Base-by-base conservation (phyloP, 2,329 filamentous ascomycete genomes). In the Aspergillus aculeatinus region DNA sequence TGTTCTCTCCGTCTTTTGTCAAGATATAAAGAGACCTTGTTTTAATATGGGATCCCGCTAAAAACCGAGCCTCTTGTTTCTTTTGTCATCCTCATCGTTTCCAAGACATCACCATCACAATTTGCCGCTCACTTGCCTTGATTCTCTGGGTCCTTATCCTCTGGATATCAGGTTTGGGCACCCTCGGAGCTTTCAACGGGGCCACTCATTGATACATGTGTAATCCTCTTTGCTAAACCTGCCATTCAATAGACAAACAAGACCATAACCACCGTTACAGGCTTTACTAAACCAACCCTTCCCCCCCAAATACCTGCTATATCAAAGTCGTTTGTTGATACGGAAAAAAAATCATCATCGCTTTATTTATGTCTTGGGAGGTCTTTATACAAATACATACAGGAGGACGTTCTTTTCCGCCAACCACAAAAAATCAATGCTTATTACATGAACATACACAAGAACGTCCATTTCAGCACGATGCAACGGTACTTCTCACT, bases 1-100 rank as follows among this genome's bases (percentile, higher is more conserved):
- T 44, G 39, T 9, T 19, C 39, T 44, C 39, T 44, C 14, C 39
- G 14, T 44, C 39, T 44, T 44, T 70, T 72, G 72, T 73, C 68
- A 73, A 70, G 70, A 74, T 70, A 25, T 70, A 72, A 64, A 72
- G 69, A 72, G 70, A 70, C 68, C 66, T 64, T 74, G 72, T 73
- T 75, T 73, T 73, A 74, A 73, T 74, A 74, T 74, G 72, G 72
- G 74, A 69, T 59, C 61, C 71, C 58, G 61, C 52, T 48, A 71
- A 68, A 68, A 73, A 72, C 67, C 69, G 65, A 71, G 65, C 66
- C 69, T 68, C 65, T 67, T 72, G 63, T 65, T 63, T 57, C 33
- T 9, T 53, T 47, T 55, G 14, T 55, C 27, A 48, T 29, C 27
- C 27, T 35, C 2, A 1, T 5, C 33, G 7, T 16, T 12, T 35